phyloP scores from a whole-genome alignment of 768 basidiomycete species.

The Panus rudis region DNA sequence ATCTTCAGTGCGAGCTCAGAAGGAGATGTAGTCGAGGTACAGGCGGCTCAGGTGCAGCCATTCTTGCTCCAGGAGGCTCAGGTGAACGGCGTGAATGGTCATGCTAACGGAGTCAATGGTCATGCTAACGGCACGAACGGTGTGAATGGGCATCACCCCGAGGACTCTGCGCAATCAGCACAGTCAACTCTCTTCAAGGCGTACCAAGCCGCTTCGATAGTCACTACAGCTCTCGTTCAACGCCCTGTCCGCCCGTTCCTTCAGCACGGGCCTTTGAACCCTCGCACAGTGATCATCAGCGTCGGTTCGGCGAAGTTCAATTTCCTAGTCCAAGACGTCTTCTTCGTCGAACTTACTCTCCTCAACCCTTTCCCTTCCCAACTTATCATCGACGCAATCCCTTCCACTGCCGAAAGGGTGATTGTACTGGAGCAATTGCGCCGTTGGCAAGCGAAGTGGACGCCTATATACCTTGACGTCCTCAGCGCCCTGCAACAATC shows the following conservation, averaged over 20 bases:
- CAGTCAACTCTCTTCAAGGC: conserved; percentile 42
- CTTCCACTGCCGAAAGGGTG: conserved; percentile 55
- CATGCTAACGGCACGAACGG: conserved; percentile 16
- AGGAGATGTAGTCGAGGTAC: conserved; percentile 41
- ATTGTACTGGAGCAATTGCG: conserved; percentile 79
- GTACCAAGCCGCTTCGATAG: conserved; percentile 63
- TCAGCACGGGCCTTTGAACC: conserved; percentile 43
- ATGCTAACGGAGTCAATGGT: conserved; percentile 27
- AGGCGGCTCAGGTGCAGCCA: conserved; percentile 50
- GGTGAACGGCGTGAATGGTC: conserved; percentile 7
- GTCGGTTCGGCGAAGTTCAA: conserved; percentile 48
- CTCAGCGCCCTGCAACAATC: conserved; percentile 60
- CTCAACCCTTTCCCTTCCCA: conserved; percentile 60
- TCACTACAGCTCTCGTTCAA: conserved; percentile 55
- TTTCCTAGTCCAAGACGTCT: conserved; percentile 46
- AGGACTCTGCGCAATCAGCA: conserved; percentile 12
- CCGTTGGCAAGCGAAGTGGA: conserved; percentile 78
- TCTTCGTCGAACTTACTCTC: conserved; percentile 59
- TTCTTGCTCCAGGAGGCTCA: conserved; percentile 46
- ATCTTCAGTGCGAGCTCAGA: conserved; percentile 52
- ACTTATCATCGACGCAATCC: conserved; percentile 51
- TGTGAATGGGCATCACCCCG: conserved; percentile 15
- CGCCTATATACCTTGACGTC: conserved; percentile 79
- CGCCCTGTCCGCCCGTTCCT: conserved; percentile 53
- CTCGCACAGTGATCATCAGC: conserved; percentile 64